Percentiles rank a stretch among this genome's conserved stretches.
These are phyloP conservation scores for Lasiodiplodia sp. DNA, from an alignment of 2,329 filamentous ascomycete genomes.

Conservation along the genomic window DNA sequence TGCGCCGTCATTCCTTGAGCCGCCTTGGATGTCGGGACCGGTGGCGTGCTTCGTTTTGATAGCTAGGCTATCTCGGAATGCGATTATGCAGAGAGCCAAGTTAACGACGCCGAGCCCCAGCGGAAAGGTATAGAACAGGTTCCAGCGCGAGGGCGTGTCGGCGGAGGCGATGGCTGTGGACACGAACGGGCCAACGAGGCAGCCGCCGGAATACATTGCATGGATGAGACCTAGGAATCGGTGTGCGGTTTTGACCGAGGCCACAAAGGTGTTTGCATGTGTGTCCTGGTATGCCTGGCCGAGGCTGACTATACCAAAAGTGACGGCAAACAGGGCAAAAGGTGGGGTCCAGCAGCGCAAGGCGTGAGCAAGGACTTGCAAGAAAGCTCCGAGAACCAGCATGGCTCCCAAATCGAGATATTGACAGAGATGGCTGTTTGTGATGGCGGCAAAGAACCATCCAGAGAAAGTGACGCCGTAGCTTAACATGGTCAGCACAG, in stretches of 20 bases:
- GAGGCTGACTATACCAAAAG: slow-evolving; percentile 65
- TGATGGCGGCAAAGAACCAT: slow-evolving; percentile 66
- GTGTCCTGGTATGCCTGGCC: slow-evolving; percentile 71
- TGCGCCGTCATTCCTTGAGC: slow-evolving; percentile 43
- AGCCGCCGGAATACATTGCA: slow-evolving; percentile 66
- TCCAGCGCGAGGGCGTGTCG: slow-evolving; percentile 55
- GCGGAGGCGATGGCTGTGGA: slow-evolving; percentile 43
- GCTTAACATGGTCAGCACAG: slow-evolving; percentile 35
- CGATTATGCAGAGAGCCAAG: slow-evolving; percentile 53
- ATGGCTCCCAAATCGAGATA: slow-evolving; percentile 64
- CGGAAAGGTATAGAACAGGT: slow-evolving; percentile 64
- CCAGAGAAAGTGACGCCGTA: slow-evolving; percentile 66
- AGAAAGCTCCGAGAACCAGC: slow-evolving; percentile 61
- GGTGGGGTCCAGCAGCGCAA: slow-evolving; percentile 65
- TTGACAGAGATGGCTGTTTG: slow-evolving; percentile 62
- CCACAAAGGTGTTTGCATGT: slow-evolving; percentile 68
- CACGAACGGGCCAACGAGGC: slow-evolving; percentile 63
- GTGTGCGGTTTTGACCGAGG: slow-evolving; percentile 60
- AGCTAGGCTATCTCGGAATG: slow-evolving; percentile 56
- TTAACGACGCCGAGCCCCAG: slow-evolving; percentile 62
- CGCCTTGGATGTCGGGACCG: slow-evolving; percentile 41
- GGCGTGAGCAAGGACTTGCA: slow-evolving; percentile 63
- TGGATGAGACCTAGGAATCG: slow-evolving; percentile 70
- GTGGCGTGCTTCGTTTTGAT: neutral
- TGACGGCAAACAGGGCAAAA: slow-evolving; percentile 63